phyloP scores from a whole-genome alignment of 257 asterid genomes.

The Asclepias syriaca region DNA sequence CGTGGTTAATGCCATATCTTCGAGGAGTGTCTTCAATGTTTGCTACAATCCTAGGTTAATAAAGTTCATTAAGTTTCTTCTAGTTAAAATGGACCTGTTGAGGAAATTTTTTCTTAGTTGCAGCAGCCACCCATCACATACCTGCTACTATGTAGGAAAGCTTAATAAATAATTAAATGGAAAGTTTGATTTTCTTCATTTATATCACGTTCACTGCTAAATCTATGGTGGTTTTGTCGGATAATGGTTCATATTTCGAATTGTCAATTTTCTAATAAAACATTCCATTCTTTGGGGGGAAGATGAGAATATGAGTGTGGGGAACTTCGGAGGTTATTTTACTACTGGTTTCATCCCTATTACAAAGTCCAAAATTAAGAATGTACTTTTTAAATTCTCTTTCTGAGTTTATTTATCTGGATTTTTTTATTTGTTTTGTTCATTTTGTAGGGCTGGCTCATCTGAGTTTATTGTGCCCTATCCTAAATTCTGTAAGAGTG shows the following conservation, averaged over 20 bases:
- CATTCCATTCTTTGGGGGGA: background rate
- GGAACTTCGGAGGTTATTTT: background rate
- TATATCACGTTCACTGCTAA: background rate
- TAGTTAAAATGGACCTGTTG: background rate
- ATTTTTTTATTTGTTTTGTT: background rate
- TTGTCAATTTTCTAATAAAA: no score
- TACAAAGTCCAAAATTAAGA: no score
- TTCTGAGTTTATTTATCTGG: background rate
- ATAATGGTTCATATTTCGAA: background rate
- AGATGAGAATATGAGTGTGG: background rate
- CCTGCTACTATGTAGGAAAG: background rate
- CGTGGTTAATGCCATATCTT: slow-evolving; percentile 59
- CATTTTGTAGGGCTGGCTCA: slow-evolving; percentile 60
- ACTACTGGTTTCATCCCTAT: background rate
- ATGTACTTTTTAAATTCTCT: no score
- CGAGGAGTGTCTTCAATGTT: slow-evolving; percentile 45
- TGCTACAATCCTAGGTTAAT: slow-evolving; percentile 94
- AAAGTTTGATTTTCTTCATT: background rate
- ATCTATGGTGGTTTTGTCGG: background rate
- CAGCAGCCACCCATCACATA: background rate
- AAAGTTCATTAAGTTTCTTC: background rate
- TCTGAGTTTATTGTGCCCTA: slow-evolving; percentile 74
- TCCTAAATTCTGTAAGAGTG: slow-evolving; percentile 72
- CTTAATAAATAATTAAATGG: background rate
- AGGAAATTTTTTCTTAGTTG: background rate